These are phyloP conservation scores for Triticum urartu DNA, from an alignment of 176 grass and related monocot species.

Conservation along the genomic window DNA sequence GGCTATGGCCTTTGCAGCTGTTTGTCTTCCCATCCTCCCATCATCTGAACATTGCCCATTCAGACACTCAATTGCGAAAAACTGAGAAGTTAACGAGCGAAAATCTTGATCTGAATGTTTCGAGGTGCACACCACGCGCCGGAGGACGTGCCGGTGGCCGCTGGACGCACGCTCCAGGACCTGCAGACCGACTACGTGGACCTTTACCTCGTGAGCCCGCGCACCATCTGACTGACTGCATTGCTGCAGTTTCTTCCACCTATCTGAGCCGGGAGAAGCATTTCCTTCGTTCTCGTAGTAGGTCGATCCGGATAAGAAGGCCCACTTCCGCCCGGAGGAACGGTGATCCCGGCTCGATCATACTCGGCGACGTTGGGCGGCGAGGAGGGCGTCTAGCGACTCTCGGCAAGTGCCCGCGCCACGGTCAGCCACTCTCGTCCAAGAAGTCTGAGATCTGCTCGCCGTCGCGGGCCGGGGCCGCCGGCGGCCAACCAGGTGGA, in stretches of 20 bases:
- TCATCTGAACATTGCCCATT: background rate
- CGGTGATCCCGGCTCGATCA: constrained; percentile 41
- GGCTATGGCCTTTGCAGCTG: constrained; percentile 45
- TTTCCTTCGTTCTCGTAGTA: constrained; percentile 23
- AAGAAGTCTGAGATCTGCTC: constrained; percentile 71
- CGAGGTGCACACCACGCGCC: constrained; percentile 67
- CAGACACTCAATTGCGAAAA: no score
- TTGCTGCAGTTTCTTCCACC: no score
- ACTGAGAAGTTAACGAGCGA: background rate
- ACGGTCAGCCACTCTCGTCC: constrained; percentile 75
- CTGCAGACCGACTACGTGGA: constrained; percentile 82
- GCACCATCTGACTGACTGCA: no score
- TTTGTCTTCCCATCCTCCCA: background rate
- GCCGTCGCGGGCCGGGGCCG: constrained; percentile 46
- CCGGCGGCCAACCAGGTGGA: constrained; percentile 77
- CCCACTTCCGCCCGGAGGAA: constrained; percentile 38
- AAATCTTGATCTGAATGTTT: background rate
- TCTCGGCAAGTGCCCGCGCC: constrained; percentile 64
- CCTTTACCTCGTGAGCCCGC: constrained; percentile 61
- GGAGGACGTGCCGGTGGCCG: constrained; percentile 68
- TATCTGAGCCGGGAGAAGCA: background rate
- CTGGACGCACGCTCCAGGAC: constrained; percentile 56
- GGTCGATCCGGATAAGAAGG: constrained; percentile 71
- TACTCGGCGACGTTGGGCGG: constrained; percentile 67
- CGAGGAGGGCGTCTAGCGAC: constrained; percentile 65